Evolutionary conservation across 768 basidiomycete genomes (phyloP).

Genomic region (Mycena galopus): DNA sequence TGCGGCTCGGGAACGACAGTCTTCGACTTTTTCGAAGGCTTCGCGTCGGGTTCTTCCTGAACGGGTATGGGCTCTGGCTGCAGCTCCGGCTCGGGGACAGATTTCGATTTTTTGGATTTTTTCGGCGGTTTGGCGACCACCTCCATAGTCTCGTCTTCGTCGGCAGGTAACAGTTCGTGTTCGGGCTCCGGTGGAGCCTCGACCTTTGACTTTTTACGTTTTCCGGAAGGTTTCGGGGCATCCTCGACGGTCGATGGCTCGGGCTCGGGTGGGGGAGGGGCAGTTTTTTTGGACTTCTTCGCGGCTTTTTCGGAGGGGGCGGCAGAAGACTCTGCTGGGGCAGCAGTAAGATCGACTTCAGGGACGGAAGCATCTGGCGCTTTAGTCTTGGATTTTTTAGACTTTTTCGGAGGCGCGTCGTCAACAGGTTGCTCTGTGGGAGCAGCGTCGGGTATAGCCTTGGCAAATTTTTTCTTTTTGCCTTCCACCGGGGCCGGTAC

Average conservation of each 20-base stretch:
- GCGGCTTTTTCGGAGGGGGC: neutral
- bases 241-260: constrained; percentile 20
- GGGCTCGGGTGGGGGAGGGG: neutral
- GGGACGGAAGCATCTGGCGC: constrained; percentile 1
- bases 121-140: constrained; percentile 24
- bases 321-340: constrained; percentile 4
- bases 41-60: constrained; percentile 40
- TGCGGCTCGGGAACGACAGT: constrained; percentile 3
- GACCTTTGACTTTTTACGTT: constrained; percentile 45
- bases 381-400: constrained; percentile 28
- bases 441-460: constrained; percentile 8
- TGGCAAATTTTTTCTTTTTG: constrained; percentile 35
- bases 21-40: constrained; percentile 38
- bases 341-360: neutral
- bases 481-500: constrained; percentile 20
- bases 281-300: constrained; percentile 19
- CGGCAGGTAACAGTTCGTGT: neutral
- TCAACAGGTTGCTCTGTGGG: neutral
- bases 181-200: constrained; percentile 37
- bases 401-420: constrained; percentile 26
- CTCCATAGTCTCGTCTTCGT: constrained; percentile 36
- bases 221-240: constrained; percentile 4
- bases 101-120: constrained; percentile 38
- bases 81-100: neutral
- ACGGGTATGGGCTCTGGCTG: constrained; percentile 8